Base-by-base conservation (phyloP, 768 basidiomycete genomes). In the Lactifluus hygrophoroides region DNA sequence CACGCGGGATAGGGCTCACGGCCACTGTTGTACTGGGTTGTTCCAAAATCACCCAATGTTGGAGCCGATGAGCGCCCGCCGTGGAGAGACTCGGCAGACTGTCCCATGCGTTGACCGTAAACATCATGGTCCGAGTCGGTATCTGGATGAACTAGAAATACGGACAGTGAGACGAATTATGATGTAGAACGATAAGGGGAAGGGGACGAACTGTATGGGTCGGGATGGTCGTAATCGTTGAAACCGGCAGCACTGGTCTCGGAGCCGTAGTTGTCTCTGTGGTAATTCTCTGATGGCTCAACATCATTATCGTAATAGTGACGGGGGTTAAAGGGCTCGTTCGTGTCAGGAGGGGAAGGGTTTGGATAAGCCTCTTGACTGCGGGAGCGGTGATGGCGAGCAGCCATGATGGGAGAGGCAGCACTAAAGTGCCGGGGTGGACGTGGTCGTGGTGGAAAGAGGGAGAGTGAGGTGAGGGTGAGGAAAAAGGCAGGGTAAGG, bases 1-100 rank as follows among this genome's bases (percentile, higher is more conserved):
- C 96, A 99, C 1, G 95, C 93, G 0, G 95, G 90, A 69, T 97
- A 97, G 38, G 92, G 84, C 66, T 97, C 94, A 47, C 84, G 81
- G 5, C 69, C 80, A 54, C 82, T 82, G 30, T 76, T 72, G 27
- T 53, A 64, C 17, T 59, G 61, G 3, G 79, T 71, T 13, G 76
- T 75, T 37, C 72, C 72, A 59, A 84, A 82, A 54, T 91, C 89
- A 60, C 78, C 75, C 65, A 84, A 88, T 0, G 86, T 84, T 0
- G 88, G 85, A 28, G 86, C 88, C 21, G 85, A 84, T 10, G 86
- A 79, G 35, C 90, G 86, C 42, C 81, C 80, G 16, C 80, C 79
- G 8, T 82, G 83, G 37, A 91, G 69, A 0, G 88, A 90, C 69
- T 92, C 90, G 58, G 84, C 79, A 0, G 90, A 93, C 16, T 83